Base-by-base conservation (phyloP, 108 stramenopile species). In the Pseudonitzschia multiseries region DNA sequence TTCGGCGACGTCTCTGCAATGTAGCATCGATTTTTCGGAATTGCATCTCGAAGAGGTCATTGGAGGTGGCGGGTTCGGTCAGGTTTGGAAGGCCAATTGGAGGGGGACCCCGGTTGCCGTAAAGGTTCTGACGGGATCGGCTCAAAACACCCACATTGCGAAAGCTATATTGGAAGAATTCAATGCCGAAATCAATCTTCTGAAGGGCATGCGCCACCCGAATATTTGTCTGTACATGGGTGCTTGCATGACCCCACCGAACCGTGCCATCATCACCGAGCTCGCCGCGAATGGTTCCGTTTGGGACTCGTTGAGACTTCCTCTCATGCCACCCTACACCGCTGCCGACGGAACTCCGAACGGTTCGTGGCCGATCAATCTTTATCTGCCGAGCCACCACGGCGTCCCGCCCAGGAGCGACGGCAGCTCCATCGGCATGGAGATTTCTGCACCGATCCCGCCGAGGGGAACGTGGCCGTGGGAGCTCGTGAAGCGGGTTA, bases 181-280 rank as follows among this genome's bases (percentile, higher is more conserved):
- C 67, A 86, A 80, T 50, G 89, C 89, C 3, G 93, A 94, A 75
- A 94, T 94, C 69, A 94, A 94, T 71, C 80, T 94, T 72, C 68
- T 94, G 24, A 81, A 76, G 40, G 89, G 90, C 17, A 94, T 97
- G 91, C 77, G 95, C 26, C 97, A 97, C 82, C 97, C 97, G 42
- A 95, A 96, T 72, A 92, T 97, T 65, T 94, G 94, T 59, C 79
- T 96, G 48, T 96, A 92, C 73, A 95, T 97, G 88, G 97, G 97
- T 48, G 95, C 95, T n/a, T 94, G 90, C 72, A 70, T 96, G 26
- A 86, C 88, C 20, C 88, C 93, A 12, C 90, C 94, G 5, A 94
- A 96, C 76, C 81, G 92, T 24, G 89, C 90, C 22, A 95, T 97
- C 26, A 77, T 97, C 12, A 96, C 94, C 6, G 97, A 97, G 73